phyloP scores from a whole-genome alignment of 352 stramenopile genomes.

The Phytophthora crassamura region DNA sequence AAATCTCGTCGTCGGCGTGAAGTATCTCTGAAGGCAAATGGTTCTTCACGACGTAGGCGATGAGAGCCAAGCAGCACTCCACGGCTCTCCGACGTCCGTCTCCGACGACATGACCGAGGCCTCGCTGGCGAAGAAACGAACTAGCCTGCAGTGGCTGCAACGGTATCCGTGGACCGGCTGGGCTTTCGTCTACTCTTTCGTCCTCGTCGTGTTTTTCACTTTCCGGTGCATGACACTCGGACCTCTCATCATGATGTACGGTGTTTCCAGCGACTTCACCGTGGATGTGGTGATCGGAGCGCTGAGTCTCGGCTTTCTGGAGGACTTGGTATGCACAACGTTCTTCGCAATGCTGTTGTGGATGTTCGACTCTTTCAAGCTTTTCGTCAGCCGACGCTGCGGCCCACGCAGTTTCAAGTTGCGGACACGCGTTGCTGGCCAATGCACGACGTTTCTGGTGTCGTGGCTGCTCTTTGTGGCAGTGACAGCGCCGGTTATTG shows the following conservation, averaged over 20 bases:
- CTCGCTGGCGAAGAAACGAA: not conserved
- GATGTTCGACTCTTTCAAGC: constrained; percentile 16
- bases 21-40: no score
- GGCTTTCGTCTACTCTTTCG: constrained; percentile 38
- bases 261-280: constrained; percentile 24
- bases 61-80: no score
- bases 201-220: constrained; percentile 38
- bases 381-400: no score
- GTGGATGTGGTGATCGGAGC: constrained; percentile 20
- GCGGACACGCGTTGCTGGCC: not conserved
- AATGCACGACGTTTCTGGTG: constrained; percentile 25
- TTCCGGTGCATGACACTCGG: constrained; percentile 28
- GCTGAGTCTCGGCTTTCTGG: constrained; percentile 39
- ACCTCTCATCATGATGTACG: constrained; percentile 38
- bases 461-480: constrained; percentile 37
- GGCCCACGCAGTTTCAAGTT: not conserved
- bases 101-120: not conserved
- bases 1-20: no score
- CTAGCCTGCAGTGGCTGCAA: no score
- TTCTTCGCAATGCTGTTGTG: constrained; percentile 38
- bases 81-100: no score
- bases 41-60: no score
- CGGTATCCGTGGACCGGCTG: constrained; percentile 39
- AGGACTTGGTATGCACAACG: constrained; percentile 47
- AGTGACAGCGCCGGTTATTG: constrained; percentile 29